phyloP scores from a whole-genome alignment of 306 rosid species.

The Dryas octopetala region DNA sequence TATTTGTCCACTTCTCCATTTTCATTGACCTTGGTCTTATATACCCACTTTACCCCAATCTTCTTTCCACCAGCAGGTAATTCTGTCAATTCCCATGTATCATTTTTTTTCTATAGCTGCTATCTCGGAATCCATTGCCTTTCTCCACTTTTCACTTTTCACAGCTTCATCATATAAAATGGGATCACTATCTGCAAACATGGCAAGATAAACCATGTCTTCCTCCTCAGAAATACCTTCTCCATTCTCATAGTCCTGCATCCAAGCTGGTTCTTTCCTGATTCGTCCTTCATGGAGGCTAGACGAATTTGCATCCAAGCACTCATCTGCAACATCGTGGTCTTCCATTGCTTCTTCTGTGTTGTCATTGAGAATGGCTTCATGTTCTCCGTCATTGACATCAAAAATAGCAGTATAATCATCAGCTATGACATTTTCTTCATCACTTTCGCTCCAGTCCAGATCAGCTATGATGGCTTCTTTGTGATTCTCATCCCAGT shows the following conservation, averaged over 20 bases:
- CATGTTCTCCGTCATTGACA: no score
- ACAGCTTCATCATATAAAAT: neutral
- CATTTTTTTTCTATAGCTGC: neutral
- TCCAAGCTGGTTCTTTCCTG: neutral
- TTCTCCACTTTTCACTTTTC: neutral
- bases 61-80: neutral
- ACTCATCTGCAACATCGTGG: neutral
- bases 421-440: neutral
- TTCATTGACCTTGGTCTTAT: neutral
- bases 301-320: no score
- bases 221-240: neutral
- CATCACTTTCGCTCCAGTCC: neutral
- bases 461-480: neutral
- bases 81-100: neutral
- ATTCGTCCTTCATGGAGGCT: neutral
- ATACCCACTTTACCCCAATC: constrained; percentile 8
- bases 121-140: neutral
- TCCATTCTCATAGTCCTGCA: neutral
- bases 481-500: neutral
- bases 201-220: neutral
- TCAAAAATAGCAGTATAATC: neutral
- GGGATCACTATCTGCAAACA: neutral
- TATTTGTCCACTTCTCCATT: constrained; percentile 11
- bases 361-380: no score
- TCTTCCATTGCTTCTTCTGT: neutral